Base-by-base conservation (phyloP, 2,329 filamentous ascomycete species). In the Aspergillus pseudonomiae region DNA sequence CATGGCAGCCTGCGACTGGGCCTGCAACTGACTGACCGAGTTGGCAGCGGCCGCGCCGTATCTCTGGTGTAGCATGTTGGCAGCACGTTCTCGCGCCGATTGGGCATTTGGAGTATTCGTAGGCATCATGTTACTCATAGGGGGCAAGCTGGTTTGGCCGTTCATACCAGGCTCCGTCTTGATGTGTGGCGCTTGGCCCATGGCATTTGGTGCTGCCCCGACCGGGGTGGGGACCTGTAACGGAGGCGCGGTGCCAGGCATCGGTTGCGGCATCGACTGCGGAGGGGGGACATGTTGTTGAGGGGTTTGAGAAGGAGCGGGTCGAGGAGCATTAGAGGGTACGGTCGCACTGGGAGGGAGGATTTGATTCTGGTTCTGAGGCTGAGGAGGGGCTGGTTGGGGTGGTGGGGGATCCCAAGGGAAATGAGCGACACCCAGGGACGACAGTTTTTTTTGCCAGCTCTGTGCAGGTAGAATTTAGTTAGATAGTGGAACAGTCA, bases 401-500 rank as follows among this genome's bases (percentile, higher is more conserved):
- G 70, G 72, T 57, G 91, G 90, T 75, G 91, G 89, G 50, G 95
- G 94, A 75, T 99, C 95, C 95, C 95, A 99, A 12, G 95, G 94
- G 77, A 98, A 97, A 62, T 87, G 84, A 64, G 95, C 95, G 65
- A 98, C 90, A 69, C 91, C 88, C 68, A 96, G 88, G 70, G 89
- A 88, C 1, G 94, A 91, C 41, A 99, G 85, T 80, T 96, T 97
- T 72, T 89, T 85, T 83, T 98, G 94, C 95, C 95, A 99, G 81
- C 90, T 92, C 94, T 98, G 76, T 10, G 48, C 61, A 39, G 19
- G 30, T 32, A 24, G 41, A 26, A 48, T 55, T 54, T 41, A 24
- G 48, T 52, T 52, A 52, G 48, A 52, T 12, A 6, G 28, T 4
- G 9, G 26, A 48, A 26, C 11, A 48, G 12, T 5, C 53, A 30